phyloP scores from a whole-genome alignment of 805 yeast species.

The Saturnispora besseyi region DNA sequence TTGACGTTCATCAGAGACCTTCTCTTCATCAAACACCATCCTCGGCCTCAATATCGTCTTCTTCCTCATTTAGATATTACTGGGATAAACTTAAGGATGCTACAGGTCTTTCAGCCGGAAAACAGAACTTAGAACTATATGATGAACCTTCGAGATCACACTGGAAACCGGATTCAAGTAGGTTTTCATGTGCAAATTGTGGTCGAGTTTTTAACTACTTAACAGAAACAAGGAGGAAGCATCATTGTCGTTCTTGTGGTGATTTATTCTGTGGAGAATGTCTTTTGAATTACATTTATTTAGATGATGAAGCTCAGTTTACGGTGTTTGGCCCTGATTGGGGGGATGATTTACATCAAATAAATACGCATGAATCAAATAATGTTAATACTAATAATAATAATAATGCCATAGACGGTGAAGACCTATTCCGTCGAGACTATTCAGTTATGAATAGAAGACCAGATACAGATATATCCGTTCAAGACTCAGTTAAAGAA shows the following conservation, averaged over 20 bases:
- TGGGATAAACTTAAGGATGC: slow-evolving; percentile 3
- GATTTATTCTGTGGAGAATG: slow-evolving; percentile 34
- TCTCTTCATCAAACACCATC: not conserved
- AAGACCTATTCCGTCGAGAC: not conserved
- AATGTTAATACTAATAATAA: not conserved
- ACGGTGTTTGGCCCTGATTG: slow-evolving; percentile 25
- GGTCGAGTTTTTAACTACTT: slow-evolving; percentile 57
- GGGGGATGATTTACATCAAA: slow-evolving; percentile 11
- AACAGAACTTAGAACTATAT: slow-evolving; percentile 3
- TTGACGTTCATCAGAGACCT: slow-evolving; percentile 12
- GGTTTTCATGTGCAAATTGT: slow-evolving; percentile 62
- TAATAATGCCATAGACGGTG: not conserved
- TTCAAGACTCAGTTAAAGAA: not conserved
- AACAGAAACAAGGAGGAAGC: slow-evolving; percentile 51
- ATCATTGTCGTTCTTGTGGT: slow-evolving; percentile 35
- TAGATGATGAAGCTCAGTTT: slow-evolving; percentile 29
- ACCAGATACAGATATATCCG: not conserved
- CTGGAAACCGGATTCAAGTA: slow-evolving; percentile 66
- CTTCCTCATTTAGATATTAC: slow-evolving; percentile 1
- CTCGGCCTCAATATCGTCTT: slow-evolving; percentile 1
- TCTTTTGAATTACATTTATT: slow-evolving; percentile 27
- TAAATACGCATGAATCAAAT: not conserved
- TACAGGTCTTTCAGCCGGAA: not conserved
- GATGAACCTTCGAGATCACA: slow-evolving; percentile 49
- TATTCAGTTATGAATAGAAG: not conserved